Conservation (phyloP, 768 basidiomycete species). For the Multifurca ochricompacta region DNA sequence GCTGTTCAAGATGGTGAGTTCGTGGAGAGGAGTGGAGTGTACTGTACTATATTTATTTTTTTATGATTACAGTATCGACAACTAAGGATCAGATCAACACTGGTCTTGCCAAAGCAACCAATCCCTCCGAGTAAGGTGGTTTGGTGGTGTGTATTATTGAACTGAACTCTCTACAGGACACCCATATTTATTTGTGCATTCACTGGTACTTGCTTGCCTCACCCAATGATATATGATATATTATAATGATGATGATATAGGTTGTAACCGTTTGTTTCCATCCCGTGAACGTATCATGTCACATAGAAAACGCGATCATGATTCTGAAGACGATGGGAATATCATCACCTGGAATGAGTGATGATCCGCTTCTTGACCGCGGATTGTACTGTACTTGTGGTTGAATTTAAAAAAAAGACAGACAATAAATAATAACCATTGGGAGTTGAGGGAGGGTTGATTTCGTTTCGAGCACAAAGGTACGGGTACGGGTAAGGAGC, state of each 20-base stretch:
- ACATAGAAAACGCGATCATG: slow-evolving; percentile 70
- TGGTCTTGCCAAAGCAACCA: slow-evolving; percentile 53
- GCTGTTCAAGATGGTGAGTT: slow-evolving; percentile 20
- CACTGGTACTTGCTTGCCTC: slow-evolving; percentile 33
- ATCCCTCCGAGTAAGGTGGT: slow-evolving; percentile 61
- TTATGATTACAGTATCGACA: slow-evolving; percentile 30
- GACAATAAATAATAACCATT: too few relatives aligned
- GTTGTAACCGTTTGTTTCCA: slow-evolving; percentile 67
- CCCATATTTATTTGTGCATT: slow-evolving; percentile 76
- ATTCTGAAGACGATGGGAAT: slow-evolving; percentile 41
- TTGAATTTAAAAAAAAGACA: too few relatives aligned
- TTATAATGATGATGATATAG: slow-evolving; percentile 26
- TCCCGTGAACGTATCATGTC: slow-evolving; percentile 57
- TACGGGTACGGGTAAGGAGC: too few relatives aligned
- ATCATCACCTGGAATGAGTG: slow-evolving; percentile 65
- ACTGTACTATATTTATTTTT: not conserved
- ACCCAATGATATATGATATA: too few relatives aligned
- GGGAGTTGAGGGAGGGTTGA: too few relatives aligned
- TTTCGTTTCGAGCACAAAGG: too few relatives aligned
- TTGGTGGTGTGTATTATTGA: slow-evolving; percentile 35
- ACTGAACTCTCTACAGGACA: slow-evolving; percentile 46
- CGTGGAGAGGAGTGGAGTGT: too few relatives aligned
- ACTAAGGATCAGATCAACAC: slow-evolving; percentile 51
- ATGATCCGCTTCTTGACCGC: not conserved
- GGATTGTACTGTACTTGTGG: not conserved